Evolutionary conservation across 805 yeast species (phyloP).

Genomic region (Torulaspora delbrueckii): DNA sequence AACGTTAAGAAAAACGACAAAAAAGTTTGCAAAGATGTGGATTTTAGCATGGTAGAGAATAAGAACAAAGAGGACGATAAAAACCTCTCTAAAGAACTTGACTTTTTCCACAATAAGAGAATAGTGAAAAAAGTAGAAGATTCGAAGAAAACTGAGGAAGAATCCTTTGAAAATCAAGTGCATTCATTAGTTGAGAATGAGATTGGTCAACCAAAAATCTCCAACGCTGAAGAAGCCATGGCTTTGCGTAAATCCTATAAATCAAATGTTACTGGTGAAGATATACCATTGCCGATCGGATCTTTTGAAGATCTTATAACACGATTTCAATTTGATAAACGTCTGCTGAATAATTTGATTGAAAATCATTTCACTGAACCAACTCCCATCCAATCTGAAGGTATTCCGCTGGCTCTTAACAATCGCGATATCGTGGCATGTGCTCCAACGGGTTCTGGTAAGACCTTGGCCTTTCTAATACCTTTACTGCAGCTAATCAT

Average conservation of each 20-base stretch:
- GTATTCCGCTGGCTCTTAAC: conserved; percentile 68
- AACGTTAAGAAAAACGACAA: conserved; percentile 50
- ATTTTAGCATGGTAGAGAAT: conserved; percentile 19
- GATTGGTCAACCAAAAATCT: conserved; percentile 42
- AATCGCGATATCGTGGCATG: conserved; percentile 81
- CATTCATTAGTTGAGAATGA: conserved; percentile 33
- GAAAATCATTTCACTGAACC: conserved; percentile 75
- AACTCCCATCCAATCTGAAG: conserved; percentile 89
- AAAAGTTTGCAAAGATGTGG: conserved; percentile 26
- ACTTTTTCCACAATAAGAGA: conserved; percentile 69
- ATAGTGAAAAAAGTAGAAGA: conserved; percentile 29
- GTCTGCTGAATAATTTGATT: conserved; percentile 53
- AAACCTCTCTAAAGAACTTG: conserved; percentile 67
- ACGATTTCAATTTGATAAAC: conserved; percentile 60
- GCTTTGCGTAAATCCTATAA: conserved; percentile 54
- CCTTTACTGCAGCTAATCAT: conserved; percentile 65
- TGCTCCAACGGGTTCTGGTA: conserved; percentile 99
- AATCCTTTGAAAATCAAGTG: conserved; percentile 27
- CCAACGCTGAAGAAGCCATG: conserved; percentile 54
- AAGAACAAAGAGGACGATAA: conserved; percentile 29
- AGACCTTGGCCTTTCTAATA: conserved; percentile 82
- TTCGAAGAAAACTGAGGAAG: conserved; percentile 14
- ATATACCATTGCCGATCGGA: conserved; percentile 85
- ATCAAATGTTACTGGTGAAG: conserved; percentile 75
- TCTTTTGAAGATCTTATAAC: conserved; percentile 75